phyloP scores from a whole-genome alignment of 1,284 basidiomycete genomes.

The Calocybe gambosa region DNA sequence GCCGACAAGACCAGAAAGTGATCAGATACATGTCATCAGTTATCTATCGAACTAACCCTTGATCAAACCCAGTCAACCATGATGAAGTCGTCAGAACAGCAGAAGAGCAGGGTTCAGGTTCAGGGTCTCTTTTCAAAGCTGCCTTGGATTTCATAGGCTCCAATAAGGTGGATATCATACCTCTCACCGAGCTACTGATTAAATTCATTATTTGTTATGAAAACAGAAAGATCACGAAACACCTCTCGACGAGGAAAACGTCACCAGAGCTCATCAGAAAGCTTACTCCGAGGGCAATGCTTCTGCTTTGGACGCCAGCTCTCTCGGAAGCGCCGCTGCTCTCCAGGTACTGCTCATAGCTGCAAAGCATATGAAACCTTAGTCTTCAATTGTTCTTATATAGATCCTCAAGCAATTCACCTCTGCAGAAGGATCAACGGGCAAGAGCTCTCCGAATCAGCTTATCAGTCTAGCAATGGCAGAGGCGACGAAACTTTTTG shows the following conservation, averaged over 20 bases:
- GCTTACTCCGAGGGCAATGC: conserved; percentile 52
- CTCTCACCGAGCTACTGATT: background rate
- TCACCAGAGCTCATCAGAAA: conserved; percentile 54
- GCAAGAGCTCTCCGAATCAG: conserved; percentile 42
- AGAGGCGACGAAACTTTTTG: conserved; percentile 71
- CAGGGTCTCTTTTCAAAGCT: conserved; percentile 42
- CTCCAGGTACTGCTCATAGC: conserved; percentile 44
- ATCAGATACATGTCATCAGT: conserved; percentile 13
- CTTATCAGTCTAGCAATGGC: conserved; percentile 82
- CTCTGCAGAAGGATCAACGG: conserved; percentile 28
- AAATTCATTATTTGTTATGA: background rate
- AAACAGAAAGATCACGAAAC: conserved; percentile 44
- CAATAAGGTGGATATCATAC: conserved; percentile 37
- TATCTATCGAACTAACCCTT: conserved; percentile 16
- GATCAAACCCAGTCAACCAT: conserved; percentile 55
- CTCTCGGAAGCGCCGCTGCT: conserved; percentile 72
- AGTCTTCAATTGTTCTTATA: background rate
- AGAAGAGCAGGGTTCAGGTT: conserved; percentile 42
- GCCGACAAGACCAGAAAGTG: conserved; percentile 12
- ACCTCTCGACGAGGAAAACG: conserved; percentile 62
- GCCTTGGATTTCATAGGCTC: conserved; percentile 47
- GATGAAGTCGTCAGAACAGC: conserved; percentile 51
- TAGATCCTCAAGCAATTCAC: conserved; percentile 63
- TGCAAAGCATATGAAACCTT: background rate
- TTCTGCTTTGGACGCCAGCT: conserved; percentile 45